Conservation (phyloP, 208 protist genomes). For the Leishmania braziliensis region DNA sequence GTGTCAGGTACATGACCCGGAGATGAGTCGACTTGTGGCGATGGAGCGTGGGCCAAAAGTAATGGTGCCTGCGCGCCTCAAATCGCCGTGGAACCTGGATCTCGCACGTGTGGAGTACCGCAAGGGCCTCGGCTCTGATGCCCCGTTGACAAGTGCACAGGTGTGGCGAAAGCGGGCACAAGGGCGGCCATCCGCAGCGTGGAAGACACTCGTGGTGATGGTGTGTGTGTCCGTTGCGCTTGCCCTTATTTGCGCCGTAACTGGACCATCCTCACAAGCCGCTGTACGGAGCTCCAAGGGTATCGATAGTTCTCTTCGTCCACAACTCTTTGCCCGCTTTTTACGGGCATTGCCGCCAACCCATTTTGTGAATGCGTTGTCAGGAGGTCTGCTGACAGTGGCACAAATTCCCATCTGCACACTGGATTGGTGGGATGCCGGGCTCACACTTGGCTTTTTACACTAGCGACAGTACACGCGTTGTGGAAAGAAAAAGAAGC, state of each 20-base stretch:
- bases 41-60: conserved; percentile 38
- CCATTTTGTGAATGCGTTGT: conserved; percentile 23
- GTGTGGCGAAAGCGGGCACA: conserved; percentile 21
- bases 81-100: conserved; percentile 14
- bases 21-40: conserved; percentile 36
- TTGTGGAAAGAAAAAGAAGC: not conserved
- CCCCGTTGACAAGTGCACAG: conserved; percentile 24
- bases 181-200: not conserved
- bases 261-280: conserved; percentile 8
- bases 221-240: not conserved
- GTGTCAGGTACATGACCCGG: conserved; percentile 32
- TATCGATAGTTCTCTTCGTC: conserved; percentile 27
- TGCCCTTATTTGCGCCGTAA: not conserved
- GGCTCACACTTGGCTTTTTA: conserved; percentile 20
- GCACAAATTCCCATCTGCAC: conserved; percentile 13
- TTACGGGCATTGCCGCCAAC: conserved; percentile 9
- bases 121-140: conserved; percentile 10
- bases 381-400: conserved; percentile 21
- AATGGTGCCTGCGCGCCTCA: conserved; percentile 29
- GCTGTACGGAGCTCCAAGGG: conserved; percentile 18
- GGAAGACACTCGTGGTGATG: not conserved
- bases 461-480: not conserved
- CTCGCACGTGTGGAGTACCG: conserved; percentile 17
- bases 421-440: conserved; percentile 35
- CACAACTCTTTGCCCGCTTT: conserved; percentile 27